Evolutionary conservation across 2,329 filamentous ascomycete genomes (phyloP).

Genomic region (Pochonia chlamydosporia): DNA sequence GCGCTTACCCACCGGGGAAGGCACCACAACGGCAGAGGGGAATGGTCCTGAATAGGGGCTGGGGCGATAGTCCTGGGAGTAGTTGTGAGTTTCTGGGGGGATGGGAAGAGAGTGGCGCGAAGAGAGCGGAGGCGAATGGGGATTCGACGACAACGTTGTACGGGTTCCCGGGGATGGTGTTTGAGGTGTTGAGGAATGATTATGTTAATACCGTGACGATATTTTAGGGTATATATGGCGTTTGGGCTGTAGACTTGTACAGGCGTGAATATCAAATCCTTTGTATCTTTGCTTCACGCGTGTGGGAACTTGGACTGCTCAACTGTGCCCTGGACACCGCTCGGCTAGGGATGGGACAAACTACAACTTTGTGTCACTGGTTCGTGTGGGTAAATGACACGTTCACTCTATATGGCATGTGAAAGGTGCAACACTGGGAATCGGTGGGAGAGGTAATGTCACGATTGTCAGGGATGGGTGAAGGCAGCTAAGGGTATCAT

Average conservation of each 20-base stretch:
- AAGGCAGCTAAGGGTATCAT: too few relatives aligned
- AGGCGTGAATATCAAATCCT: too few relatives aligned
- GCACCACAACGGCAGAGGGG: constrained; percentile 50
- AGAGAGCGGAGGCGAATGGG: constrained; percentile 47
- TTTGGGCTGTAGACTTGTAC: neutral
- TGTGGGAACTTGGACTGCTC: too few relatives aligned
- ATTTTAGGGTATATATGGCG: constrained; percentile 48
- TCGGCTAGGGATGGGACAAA: too few relatives aligned
- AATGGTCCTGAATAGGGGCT: constrained; percentile 90
- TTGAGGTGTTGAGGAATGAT: constrained; percentile 92
- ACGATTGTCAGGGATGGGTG: too few relatives aligned
- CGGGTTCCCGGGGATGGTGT: constrained; percentile 88
- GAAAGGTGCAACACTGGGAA: too few relatives aligned
- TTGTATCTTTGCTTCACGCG: too few relatives aligned
- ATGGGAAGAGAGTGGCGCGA: constrained; percentile 69
- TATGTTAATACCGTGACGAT: constrained; percentile 85
- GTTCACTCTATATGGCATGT: too few relatives aligned
- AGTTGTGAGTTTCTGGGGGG: constrained; percentile 80
- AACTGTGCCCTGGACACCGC: too few relatives aligned
- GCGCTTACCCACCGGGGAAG: constrained; percentile 52
- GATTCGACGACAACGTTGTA: constrained; percentile 75
- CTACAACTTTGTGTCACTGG: too few relatives aligned
- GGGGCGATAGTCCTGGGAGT: constrained; percentile 86
- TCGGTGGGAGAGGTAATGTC: too few relatives aligned
- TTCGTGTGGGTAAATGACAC: too few relatives aligned